A percentile compares a stretch with the other conserved stretches of the same genome.
Conservation (phyloP, 1,139 yeast species). For the Zygotorulaspora mrakii region DNA sequence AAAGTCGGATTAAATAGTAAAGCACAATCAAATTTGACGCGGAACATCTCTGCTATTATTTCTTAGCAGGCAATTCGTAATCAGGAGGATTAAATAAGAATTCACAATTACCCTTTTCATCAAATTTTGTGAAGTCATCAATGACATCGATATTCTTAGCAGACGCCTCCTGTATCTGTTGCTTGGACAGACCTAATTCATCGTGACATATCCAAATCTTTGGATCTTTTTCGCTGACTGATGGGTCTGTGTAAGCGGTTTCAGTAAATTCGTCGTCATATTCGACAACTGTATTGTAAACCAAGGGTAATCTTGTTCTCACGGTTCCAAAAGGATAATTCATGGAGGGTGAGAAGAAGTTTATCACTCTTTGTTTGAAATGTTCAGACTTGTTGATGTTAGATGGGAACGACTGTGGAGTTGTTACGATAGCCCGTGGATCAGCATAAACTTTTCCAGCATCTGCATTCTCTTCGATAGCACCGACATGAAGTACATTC, state of each 20-base stretch:
- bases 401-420: conserved; percentile 26
- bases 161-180: conserved; percentile 55
- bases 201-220: conserved; percentile 69
- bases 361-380: conserved; percentile 29
- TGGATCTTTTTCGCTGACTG: conserved; percentile 57
- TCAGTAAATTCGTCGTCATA: conserved; percentile 37
- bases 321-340: conserved; percentile 36
- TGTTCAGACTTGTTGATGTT: conserved; percentile 17
- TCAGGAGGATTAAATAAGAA: conserved; percentile 65
- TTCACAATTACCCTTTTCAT: conserved; percentile 51
- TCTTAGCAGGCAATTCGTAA: conserved; percentile 25
- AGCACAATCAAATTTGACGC: too few species aligned
- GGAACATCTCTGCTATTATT: too few species aligned
- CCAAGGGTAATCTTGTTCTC: conserved; percentile 37
- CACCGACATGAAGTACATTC: conserved; percentile 16
- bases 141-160: conserved; percentile 52
- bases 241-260: conserved; percentile 64
- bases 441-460: conserved; percentile 29
- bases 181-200: conserved; percentile 62
- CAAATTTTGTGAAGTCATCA: conserved; percentile 53
- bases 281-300: conserved; percentile 38
- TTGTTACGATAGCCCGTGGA: conserved; percentile 23
- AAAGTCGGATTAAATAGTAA: too few species aligned
- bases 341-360: conserved; percentile 38
- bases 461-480: conserved; percentile 23